Evolutionary conservation across 148 eudicot genomes (phyloP).

Genomic region (Gaultheria prostrata): DNA sequence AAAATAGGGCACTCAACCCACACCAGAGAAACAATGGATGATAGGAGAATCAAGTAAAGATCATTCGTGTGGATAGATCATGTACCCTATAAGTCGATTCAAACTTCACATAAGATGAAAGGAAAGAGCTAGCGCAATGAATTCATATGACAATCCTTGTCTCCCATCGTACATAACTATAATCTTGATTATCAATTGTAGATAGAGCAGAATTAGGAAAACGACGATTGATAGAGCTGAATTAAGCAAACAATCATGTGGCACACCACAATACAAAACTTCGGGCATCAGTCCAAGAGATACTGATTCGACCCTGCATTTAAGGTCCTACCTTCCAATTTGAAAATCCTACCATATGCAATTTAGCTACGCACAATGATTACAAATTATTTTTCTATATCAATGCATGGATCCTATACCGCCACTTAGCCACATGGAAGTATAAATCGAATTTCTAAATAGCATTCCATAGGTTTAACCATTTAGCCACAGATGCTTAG

Average conservation of each 20-base stretch:
- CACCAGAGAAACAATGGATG: background rate
- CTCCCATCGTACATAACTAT: background rate
- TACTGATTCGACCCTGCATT: background rate
- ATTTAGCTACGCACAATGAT: background rate
- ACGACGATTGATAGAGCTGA: background rate
- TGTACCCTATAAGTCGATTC: background rate
- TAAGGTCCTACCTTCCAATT: background rate
- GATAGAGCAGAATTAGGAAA: background rate
- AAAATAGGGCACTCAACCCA: background rate
- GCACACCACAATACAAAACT: background rate
- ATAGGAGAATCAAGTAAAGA: background rate
- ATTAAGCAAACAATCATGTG: background rate
- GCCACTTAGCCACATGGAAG: background rate
- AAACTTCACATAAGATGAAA: background rate
- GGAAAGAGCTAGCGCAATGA: background rate
- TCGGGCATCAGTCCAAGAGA: background rate
- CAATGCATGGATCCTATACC: background rate
- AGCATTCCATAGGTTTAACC: background rate
- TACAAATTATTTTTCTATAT: background rate
- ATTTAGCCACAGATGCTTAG: background rate
- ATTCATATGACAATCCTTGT: background rate
- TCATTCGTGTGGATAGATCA: background rate
- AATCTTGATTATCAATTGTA: background rate
- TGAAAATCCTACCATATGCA: background rate
- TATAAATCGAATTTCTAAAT: background rate